Evolutionary conservation across 257 asterid species (phyloP), one percentile per base, ranked within the genome.

Genomic region (Jacaranda copaia): DNA sequence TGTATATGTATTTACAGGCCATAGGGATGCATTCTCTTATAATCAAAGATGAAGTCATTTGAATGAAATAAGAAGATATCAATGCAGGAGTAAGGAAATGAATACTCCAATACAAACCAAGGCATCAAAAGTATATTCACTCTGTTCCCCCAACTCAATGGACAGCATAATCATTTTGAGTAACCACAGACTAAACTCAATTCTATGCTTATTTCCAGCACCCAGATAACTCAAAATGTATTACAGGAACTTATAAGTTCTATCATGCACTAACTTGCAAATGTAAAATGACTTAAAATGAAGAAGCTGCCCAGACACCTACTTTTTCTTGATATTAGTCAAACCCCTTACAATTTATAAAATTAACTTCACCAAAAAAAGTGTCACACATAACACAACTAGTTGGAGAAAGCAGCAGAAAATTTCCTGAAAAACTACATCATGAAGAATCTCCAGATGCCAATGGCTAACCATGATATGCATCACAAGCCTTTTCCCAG

Each of bases 381-480:
- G 18, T 3, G 11, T 16, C 32, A 55, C 18, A 2, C 61, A 19
- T 19, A 16, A 55, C 61, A 55, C 18, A 55, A 55, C 61, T 19
- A 53, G 10, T 6, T 1, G 13, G 63, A 49, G 38, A 43, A 46
- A 59, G 70, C 16, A 73, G 13, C 53, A 40, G 5, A 56, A 14
- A 20, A 78, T 68, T 56, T 68, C 68, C 61, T 14, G 58, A 20
- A 52, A 4, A 78, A 61, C 19, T 18, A 63, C 55, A 62, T 48
- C 7, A 10, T 16, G 25, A 75, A 20, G 19, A 49, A 52, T 15
- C 6, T 12, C 14, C 61, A 55, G 61, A 5, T 5, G 61, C 61
- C 46, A 42, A 42, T 42, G 46, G 46, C 6, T 42, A 42, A 3
- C 46, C 46, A 42, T 8, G 5, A 3, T 42, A 5, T 42, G 46